Conservation (phyloP, 495 filamentous ascomycete species). For the Aspergillus nidulans region DNA sequence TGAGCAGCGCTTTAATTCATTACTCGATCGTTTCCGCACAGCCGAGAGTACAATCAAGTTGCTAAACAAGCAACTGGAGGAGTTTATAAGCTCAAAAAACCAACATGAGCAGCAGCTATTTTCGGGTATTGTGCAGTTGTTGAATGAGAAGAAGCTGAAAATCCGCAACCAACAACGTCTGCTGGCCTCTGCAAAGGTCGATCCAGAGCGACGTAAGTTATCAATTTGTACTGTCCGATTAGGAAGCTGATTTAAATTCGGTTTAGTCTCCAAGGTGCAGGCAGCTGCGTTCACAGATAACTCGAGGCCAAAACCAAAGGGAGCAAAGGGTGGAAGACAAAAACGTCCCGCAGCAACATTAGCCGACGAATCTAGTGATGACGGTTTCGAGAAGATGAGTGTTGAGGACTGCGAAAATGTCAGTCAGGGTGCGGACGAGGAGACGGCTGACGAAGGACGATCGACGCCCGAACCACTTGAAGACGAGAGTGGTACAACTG, state of each 20-base stretch:
- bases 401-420: constrained; percentile 37
- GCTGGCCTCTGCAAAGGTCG: constrained; percentile 55
- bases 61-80: constrained; percentile 56
- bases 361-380: constrained; percentile 34
- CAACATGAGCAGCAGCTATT: constrained; percentile 68
- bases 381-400: constrained; percentile 58
- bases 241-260: neutral
- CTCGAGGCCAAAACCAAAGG: constrained; percentile 10
- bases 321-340: constrained; percentile 19
- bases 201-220: constrained; percentile 42
- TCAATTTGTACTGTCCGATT: neutral
- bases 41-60: constrained; percentile 46
- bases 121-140: constrained; percentile 62
- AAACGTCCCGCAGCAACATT: constrained; percentile 41
- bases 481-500: constrained; percentile 41
- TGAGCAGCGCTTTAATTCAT: constrained; percentile 39
- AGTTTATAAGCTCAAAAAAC: constrained; percentile 60
- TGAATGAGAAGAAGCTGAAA: constrained; percentile 91
- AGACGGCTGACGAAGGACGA: constrained; percentile 38
- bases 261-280: constrained; percentile 28
- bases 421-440: constrained; percentile 24
- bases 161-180: constrained; percentile 77
- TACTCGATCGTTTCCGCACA: constrained; percentile 40
- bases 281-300: constrained; percentile 12
- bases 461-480: constrained; percentile 31